These are phyloP conservation scores for Dinochytrium kinnereticum DNA, from an alignment of 371 early-diverging fungal species.

Conservation along the genomic window DNA sequence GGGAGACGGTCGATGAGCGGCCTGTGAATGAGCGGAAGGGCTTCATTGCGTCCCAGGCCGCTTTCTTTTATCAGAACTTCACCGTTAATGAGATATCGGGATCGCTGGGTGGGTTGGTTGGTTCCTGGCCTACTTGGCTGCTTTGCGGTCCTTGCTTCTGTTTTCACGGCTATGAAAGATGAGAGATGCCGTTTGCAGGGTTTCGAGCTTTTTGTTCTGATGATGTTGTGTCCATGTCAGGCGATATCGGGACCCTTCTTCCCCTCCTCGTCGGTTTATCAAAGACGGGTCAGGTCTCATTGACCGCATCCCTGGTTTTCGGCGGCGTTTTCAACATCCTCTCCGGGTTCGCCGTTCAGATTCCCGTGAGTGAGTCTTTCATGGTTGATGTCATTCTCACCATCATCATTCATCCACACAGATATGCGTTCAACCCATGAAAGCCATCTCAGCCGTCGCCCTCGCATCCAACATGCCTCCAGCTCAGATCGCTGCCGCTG, in stretches of 20 bases:
- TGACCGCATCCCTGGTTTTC: slow-evolving; percentile 83
- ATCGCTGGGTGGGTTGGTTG: background rate
- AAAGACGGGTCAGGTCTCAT: slow-evolving; percentile 72
- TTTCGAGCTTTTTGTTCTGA: no score
- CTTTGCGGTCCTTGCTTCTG: no score
- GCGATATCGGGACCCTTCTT: slow-evolving; percentile 86
- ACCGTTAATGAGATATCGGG: background rate
- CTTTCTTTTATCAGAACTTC: background rate
- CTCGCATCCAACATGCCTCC: slow-evolving; percentile 64
- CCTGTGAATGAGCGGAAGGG: no score
- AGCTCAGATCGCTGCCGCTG: slow-evolving; percentile 79
- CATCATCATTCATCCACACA: background rate
- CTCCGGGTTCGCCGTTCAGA: slow-evolving; percentile 60
- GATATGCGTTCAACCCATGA: slow-evolving; percentile 51
- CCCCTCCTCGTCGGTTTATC: slow-evolving; percentile 87
- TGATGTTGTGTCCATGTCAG: no score
- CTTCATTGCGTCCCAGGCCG: background rate
- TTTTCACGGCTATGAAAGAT: no score
- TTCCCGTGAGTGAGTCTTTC: slow-evolving; percentile 17
- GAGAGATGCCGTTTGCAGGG: no score
- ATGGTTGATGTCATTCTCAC: slow-evolving; percentile 13
- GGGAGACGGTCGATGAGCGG: no score
- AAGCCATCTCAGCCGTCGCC: slow-evolving; percentile 85
- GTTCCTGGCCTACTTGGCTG: background rate
- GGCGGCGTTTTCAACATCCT: slow-evolving; percentile 89